phyloP scores from a whole-genome alignment of 2,329 filamentous ascomycete species.

The Penicillium vulpinum region DNA sequence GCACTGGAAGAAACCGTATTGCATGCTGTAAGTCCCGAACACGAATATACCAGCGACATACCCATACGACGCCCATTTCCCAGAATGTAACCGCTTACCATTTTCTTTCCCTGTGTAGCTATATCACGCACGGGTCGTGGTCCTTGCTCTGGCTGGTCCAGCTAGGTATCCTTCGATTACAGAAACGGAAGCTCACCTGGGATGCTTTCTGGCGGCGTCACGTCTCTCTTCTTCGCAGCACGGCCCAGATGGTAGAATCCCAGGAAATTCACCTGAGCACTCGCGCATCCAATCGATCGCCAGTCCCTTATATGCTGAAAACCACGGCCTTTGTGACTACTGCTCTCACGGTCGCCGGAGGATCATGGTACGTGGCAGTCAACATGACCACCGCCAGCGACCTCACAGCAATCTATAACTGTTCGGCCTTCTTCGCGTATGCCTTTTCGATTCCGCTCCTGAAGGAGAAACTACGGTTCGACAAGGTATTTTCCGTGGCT shows the following conservation, averaged over 20 bases:
- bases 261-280: slow-evolving; percentile 66
- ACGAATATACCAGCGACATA: background rate
- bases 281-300: slow-evolving; percentile 45
- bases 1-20: slow-evolving; percentile 98
- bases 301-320: slow-evolving; percentile 71
- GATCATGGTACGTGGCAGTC: slow-evolving; percentile 95
- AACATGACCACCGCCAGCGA: slow-evolving; percentile 90
- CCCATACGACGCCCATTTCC: slow-evolving; percentile 1
- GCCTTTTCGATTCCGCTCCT: slow-evolving; percentile 91
- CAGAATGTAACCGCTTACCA: slow-evolving; percentile 19
- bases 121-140: slow-evolving; percentile 96
- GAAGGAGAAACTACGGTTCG: slow-evolving; percentile 76
- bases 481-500: slow-evolving; percentile 82
- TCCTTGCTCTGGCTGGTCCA: slow-evolving; percentile 82
- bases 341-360: slow-evolving; percentile 83
- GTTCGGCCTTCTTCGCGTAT: slow-evolving; percentile 97
- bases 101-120: slow-evolving; percentile 43
- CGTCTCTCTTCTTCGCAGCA: slow-evolving; percentile 62
- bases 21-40: slow-evolving; percentile 73
- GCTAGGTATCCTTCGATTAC: slow-evolving; percentile 74
- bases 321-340: slow-evolving; percentile 81
- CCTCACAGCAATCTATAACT: slow-evolving; percentile 98
- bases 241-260: slow-evolving; percentile 81
- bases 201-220: slow-evolving; percentile 79
- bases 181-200: slow-evolving; percentile 79